Conservation (phyloP, 768 basidiomycete species). For the Lentinula sp. region DNA sequence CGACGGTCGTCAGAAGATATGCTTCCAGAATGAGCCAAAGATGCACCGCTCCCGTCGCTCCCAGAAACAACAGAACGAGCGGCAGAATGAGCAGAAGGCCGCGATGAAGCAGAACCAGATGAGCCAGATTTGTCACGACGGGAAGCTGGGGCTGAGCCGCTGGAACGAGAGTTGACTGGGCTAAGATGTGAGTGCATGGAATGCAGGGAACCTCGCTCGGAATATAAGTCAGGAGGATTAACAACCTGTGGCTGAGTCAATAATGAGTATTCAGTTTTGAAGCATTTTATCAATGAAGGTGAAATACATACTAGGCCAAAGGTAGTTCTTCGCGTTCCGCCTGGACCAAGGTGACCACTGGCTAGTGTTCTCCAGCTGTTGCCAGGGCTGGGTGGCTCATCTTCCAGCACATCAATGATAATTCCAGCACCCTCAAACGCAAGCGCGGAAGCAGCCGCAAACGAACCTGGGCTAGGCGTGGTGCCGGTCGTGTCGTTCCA, state of each 20-base stretch:
- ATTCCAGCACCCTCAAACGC: conserved; percentile 29
- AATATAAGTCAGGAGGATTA: conserved; percentile 34
- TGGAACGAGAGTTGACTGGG: conserved; percentile 38
- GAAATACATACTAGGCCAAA: conserved; percentile 55
- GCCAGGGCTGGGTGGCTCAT: conserved; percentile 58
- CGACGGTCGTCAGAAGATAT: conserved; percentile 48
- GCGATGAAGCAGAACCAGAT: conserved; percentile 49
- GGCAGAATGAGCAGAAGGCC: conserved; percentile 39
- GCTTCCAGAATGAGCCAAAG: conserved; percentile 44
- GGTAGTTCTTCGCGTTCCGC: conserved; percentile 40
- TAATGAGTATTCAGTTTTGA: conserved; percentile 8
- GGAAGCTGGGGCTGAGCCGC: conserved; percentile 49
- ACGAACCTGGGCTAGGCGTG: conserved; percentile 5
- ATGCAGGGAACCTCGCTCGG: conserved; percentile 61
- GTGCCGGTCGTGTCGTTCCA: conserved; percentile 4
- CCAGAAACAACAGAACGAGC: conserved; percentile 19
- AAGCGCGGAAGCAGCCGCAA: conserved; percentile 4
- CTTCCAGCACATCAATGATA: conserved; percentile 59
- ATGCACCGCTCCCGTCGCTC: conserved; percentile 29
- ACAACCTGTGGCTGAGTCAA: conserved; percentile 35
- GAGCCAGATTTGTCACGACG: conserved; percentile 34
- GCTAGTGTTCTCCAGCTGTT: conserved; percentile 58
- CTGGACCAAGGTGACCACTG: conserved; percentile 15
- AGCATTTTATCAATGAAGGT: conserved; percentile 5
- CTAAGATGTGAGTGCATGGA: conserved; percentile 55